phyloP scores from a whole-genome alignment of 208 protist genomes.

The Leishmania aethiopica region DNA sequence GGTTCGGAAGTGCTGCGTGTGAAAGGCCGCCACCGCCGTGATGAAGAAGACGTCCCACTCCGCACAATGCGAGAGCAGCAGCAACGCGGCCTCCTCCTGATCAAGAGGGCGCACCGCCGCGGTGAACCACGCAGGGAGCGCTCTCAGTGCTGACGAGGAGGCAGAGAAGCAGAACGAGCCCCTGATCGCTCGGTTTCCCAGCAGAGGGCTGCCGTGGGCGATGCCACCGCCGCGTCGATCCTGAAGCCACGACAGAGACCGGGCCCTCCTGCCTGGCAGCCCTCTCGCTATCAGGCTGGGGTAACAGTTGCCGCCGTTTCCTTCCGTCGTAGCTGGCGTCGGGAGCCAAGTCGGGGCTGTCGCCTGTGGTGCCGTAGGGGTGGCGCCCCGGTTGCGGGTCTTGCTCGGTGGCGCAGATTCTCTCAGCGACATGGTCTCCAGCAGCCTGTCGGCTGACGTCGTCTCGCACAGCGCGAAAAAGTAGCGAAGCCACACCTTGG shows the following conservation, averaged over 20 bases:
- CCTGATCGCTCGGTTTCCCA: neutral
- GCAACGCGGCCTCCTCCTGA: constrained; percentile 37
- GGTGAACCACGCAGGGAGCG: constrained; percentile 6
- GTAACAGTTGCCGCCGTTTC: neutral
- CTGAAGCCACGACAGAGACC: constrained; percentile 13
- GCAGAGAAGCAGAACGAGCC: neutral
- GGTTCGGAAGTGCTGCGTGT: constrained; percentile 61
- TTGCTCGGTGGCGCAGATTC: neutral
- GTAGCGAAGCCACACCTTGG: constrained; percentile 64
- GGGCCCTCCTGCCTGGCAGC: constrained; percentile 3
- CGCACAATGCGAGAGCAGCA: constrained; percentile 53
- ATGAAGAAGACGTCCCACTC: constrained; percentile 65
- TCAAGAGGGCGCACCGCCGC: constrained; percentile 16
- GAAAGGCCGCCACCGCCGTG: constrained; percentile 55
- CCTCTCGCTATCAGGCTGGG: neutral
- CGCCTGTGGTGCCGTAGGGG: neutral
- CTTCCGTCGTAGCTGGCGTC: neutral
- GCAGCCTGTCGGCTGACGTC: neutral
- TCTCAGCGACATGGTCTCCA: neutral
- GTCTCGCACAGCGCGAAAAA: constrained; percentile 49
- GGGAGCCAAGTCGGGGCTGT: neutral
- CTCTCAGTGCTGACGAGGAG: neutral
- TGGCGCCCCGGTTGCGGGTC: neutral
- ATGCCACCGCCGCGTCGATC: constrained; percentile 1
- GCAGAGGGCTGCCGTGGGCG: neutral